These are phyloP conservation scores for Striga hermonthica DNA, from an alignment of 305 asterid species.

Conservation along the genomic window DNA sequence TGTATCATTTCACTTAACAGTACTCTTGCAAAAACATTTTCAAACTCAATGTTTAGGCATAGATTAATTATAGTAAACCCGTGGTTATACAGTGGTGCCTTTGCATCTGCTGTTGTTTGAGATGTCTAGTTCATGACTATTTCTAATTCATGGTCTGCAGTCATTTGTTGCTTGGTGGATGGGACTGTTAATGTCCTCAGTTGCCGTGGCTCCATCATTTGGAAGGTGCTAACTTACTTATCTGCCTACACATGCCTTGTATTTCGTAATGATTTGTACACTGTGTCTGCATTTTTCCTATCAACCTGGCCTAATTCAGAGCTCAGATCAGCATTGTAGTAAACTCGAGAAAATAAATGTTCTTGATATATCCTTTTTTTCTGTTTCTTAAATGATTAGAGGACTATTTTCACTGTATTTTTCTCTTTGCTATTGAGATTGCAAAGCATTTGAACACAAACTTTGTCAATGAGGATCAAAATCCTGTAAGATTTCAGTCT, in stretches of 20 bases:
- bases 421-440: neutral
- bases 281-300: neutral
- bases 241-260: constrained; percentile 19
- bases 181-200: constrained; percentile 58
- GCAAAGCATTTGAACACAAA: neutral
- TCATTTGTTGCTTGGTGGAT: constrained; percentile 86
- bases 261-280: neutral
- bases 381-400: neutral
- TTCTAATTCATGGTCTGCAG: constrained; percentile 45
- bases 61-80: too few species aligned
- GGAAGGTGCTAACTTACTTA: constrained; percentile 58
- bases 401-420: neutral
- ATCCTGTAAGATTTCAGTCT: constrained; percentile 18
- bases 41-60: too few species aligned
- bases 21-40: too few species aligned
- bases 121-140: constrained; percentile 25
- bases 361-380: neutral
- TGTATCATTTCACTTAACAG: constrained; percentile 25
- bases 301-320: too few species aligned
- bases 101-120: too few species aligned
- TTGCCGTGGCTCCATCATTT: constrained; percentile 55
- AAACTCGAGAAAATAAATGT: neutral
- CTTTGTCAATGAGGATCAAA: constrained; percentile 14
- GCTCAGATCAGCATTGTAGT: too few species aligned
- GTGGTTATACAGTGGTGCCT: too few species aligned